Evolutionary conservation across 140 eudicot genomes (phyloP), one percentile per base, ranked within the genome.

Genomic region (Stevia rebaudiana): DNA sequence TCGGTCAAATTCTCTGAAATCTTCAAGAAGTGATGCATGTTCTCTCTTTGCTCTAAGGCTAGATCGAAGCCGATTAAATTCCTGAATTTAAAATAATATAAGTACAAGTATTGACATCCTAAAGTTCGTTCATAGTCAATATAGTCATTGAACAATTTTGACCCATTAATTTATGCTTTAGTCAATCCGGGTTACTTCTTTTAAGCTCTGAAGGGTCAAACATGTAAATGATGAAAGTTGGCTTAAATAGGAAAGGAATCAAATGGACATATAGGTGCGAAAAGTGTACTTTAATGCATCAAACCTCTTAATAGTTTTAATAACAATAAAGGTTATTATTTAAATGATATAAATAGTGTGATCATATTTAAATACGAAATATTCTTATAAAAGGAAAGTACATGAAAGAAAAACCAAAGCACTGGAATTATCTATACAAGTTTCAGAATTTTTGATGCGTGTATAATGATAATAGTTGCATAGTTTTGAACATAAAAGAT

Each of bases 1-100:
- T 63, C 88, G 78, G 39, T 94, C 99, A 39, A 94, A 94, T 76
- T 94, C 97, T 77, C 99, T 81, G 56, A 94, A 94, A 80, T 94
- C 99, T 44, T 94, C 95, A 7, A 94, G 95, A 65, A 94, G 70
- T 53, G 99, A 88, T 35, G 99, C 99, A 75, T 94, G 99, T 68
- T 94, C 99, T 78, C 81, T 90, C 73, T 88, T 94, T 13, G 97
- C 99, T 81, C 90, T 81, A 65, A 85, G 86, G 71, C 99, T 88
- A 43, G 97, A 88, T 30, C 94, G 84, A 49, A 94, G 89, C 76
- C 95, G 82, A 64, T 83, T 79, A 61, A 85, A 94, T 77, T 94
- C 99, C 99, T 94, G 74, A 56, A 71, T 63, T 37, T 23, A 66
- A 69, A 61, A 50, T 69, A 21, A 52, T 48, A 44, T 23, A 71